Evolutionary conservation across 2,329 filamentous ascomycete genomes (phyloP).

Genomic region (Cercospora sp.): DNA sequence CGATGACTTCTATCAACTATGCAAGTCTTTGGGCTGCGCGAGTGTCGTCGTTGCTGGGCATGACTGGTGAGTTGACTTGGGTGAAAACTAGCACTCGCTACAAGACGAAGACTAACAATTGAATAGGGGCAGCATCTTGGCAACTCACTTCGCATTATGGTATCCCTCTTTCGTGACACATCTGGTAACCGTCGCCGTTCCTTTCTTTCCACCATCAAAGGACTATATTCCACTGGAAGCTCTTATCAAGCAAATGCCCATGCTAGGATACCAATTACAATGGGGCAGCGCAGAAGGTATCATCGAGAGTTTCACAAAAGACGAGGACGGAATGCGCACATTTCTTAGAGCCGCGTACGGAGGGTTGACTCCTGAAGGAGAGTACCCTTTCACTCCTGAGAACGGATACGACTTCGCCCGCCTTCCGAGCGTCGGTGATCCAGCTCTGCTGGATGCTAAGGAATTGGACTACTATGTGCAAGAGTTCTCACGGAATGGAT

Average conservation of each 20-base stretch:
- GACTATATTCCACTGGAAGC: neutral
- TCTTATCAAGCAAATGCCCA: neutral
- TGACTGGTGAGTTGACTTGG: too few relatives aligned
- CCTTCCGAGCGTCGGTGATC: neutral
- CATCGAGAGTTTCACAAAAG: neutral
- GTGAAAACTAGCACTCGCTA: too few relatives aligned
- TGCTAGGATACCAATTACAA: neutral
- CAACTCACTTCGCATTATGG: too few relatives aligned
- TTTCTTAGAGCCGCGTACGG: neutral
- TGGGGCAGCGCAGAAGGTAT: neutral
- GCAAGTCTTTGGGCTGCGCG: too few relatives aligned
- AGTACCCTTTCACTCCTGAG: neutral
- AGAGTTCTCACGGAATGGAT: neutral
- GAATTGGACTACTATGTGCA: neutral
- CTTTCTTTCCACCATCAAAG: neutral
- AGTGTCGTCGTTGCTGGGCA: too few relatives aligned
- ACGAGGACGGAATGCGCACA: neutral
- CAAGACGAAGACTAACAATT: too few relatives aligned
- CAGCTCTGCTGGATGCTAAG: neutral
- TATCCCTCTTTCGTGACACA: too few relatives aligned
- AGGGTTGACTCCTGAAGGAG: neutral
- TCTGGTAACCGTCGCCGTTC: too few relatives aligned
- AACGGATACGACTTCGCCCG: neutral
- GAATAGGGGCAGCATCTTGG: too few relatives aligned
- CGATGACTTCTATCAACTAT: too few relatives aligned